phyloP scores from a whole-genome alignment of 768 basidiomycete species.

The Leucosporidium scottii region DNA sequence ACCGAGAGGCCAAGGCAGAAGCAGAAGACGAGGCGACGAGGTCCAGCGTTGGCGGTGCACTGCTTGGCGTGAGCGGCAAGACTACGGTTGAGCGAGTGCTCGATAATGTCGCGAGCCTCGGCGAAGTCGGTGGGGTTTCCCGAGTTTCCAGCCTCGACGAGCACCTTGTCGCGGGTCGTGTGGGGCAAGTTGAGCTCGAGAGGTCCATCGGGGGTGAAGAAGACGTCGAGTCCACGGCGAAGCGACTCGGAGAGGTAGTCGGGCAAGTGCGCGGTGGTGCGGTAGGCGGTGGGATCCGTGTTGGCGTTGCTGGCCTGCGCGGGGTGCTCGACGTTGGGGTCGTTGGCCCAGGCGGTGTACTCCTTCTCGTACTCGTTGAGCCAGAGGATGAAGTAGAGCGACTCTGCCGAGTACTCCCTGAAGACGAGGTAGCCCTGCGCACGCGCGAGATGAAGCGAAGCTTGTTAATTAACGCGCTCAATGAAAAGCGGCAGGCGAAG shows the following conservation, averaged over 20 bases:
- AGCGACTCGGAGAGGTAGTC: conserved; percentile 33
- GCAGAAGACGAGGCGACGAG: conserved; percentile 25
- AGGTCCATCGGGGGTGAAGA: conserved; percentile 30
- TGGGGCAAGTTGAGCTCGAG: conserved; percentile 33
- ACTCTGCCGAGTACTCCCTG: conserved; percentile 34
- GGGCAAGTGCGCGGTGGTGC: conserved; percentile 21
- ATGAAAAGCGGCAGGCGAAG: background rate
- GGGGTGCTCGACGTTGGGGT: conserved; percentile 6
- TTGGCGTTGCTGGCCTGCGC: background rate
- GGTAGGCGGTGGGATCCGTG: conserved; percentile 23
- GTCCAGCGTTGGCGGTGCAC: conserved; percentile 29
- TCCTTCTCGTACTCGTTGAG: conserved; percentile 14
- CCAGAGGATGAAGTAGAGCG: conserved; percentile 33
- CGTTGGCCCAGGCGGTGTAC: conserved; percentile 17
- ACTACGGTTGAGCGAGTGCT: conserved; percentile 29
- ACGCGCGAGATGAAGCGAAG: too few species aligned
- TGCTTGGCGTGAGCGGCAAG: conserved; percentile 14
- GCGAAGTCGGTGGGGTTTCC: conserved; percentile 29
- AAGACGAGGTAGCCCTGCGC: conserved; percentile 30
- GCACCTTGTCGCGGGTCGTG: conserved; percentile 24
- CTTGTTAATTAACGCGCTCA: too few species aligned
- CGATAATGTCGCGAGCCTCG: conserved; percentile 28
- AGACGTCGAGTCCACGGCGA: conserved; percentile 31
- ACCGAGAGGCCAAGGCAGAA: conserved; percentile 28
- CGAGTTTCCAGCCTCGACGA: conserved; percentile 29